Conservation (phyloP, 495 filamentous ascomycete species). For the Cercophora newfieldiana region DNA sequence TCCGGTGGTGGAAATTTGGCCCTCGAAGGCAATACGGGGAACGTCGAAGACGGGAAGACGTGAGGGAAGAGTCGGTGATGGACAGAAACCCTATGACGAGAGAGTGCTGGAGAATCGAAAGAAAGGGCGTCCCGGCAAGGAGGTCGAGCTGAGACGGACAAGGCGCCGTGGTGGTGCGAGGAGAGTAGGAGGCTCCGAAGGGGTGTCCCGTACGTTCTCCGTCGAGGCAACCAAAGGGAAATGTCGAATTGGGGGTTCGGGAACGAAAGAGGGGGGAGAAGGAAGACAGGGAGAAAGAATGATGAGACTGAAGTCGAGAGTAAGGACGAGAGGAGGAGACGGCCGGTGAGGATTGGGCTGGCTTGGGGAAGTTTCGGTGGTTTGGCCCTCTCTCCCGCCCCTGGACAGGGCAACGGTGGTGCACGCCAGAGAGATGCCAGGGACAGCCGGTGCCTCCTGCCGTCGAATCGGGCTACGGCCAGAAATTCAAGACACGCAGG, state of each 20-base stretch:
- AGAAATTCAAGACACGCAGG: conserved; percentile 29
- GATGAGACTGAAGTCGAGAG: conserved; percentile 43
- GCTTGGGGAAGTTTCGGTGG: conserved; percentile 28
- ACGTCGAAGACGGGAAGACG: conserved; percentile 13
- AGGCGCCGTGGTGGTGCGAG: conserved; percentile 15
- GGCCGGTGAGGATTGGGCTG: conserved; percentile 21
- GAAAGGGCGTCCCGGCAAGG: conserved; percentile 28
- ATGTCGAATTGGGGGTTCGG: conserved; percentile 22
- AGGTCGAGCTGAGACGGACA: conserved; percentile 22
- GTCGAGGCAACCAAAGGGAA: conserved; percentile 7
- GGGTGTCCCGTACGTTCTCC: conserved; percentile 3
- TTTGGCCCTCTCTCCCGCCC: conserved; percentile 12
- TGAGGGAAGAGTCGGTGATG: not conserved
- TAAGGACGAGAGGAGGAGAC: conserved; percentile 33
- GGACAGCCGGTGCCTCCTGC: conserved; percentile 28
- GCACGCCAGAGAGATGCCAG: conserved; percentile 25
- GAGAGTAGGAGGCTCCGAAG: conserved; percentile 18
- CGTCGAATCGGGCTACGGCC: conserved; percentile 26
- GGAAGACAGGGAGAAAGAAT: conserved; percentile 40
- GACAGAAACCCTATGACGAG: not conserved
- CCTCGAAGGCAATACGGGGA: conserved; percentile 1
- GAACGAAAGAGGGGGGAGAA: conserved; percentile 23
- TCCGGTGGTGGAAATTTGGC: not conserved
- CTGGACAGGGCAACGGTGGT: conserved; percentile 28
- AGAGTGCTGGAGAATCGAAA: conserved; percentile 18